phyloP scores from a whole-genome alignment of 2,329 filamentous ascomycete species.

The Grosmannia serpens region DNA sequence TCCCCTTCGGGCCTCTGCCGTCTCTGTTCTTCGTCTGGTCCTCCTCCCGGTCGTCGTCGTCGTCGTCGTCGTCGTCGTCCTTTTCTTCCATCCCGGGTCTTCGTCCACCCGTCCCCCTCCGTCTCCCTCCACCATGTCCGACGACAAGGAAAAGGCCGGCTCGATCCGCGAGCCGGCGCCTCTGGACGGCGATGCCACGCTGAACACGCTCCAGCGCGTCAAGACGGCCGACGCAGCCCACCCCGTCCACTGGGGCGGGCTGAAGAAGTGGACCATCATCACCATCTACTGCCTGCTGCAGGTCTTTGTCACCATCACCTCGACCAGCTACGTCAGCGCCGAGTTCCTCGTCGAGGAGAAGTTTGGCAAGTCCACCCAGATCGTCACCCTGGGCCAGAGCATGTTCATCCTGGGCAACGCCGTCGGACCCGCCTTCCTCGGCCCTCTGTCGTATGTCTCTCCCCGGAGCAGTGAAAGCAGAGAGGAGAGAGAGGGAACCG shows the following conservation, averaged over 20 bases:
- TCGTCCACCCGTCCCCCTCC: neutral
- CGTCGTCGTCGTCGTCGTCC: too few species aligned
- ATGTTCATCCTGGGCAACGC: slow-evolving; percentile 7
- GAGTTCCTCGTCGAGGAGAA: slow-evolving; percentile 6
- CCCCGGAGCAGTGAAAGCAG: neutral
- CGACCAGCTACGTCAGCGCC: slow-evolving; percentile 6
- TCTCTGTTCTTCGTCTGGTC: neutral
- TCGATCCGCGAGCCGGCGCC: neutral
- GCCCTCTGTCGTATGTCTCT: slow-evolving; percentile 1
- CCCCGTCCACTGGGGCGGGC: slow-evolving; percentile 3
- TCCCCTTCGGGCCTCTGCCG: neutral
- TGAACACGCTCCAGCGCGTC: slow-evolving; percentile 2
- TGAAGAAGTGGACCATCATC: slow-evolving; percentile 4
- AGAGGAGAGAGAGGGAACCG: too few species aligned
- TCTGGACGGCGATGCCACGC: neutral
- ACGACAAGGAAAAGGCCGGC: neutral
- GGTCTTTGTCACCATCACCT: slow-evolving; percentile 6
- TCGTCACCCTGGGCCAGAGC: slow-evolving; percentile 4
- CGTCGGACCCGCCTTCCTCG: slow-evolving; percentile 4
- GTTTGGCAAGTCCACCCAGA: slow-evolving; percentile 4
- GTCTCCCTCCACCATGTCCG: neutral
- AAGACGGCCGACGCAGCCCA: neutral
- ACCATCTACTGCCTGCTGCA: slow-evolving; percentile 6
- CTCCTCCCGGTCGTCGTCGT: neutral
- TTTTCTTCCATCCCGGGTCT: neutral